Percentiles rank a stretch among this genome's conserved stretches.
Conservation (phyloP, 208 protist species). For the Naegleria gruberi region DNA sequence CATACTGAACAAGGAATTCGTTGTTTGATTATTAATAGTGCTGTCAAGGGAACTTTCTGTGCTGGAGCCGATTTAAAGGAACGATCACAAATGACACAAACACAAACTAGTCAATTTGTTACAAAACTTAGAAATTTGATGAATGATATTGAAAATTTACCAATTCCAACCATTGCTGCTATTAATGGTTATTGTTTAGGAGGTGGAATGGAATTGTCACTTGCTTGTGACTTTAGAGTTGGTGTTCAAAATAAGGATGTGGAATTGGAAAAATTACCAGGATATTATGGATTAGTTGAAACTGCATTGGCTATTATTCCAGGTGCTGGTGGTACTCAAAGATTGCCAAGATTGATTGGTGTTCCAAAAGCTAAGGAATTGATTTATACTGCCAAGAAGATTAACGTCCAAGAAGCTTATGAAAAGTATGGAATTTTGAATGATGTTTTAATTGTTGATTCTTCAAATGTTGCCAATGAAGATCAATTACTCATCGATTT, state of each 20-base stretch:
- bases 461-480: neutral
- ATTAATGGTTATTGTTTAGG: conserved; percentile 53
- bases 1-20: neutral
- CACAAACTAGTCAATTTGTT: conserved; percentile 60
- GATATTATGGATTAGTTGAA: conserved; percentile 65
- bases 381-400: conserved; percentile 64
- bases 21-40: neutral
- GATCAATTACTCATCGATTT: neutral
- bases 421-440: conserved; percentile 62
- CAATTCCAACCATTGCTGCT: conserved; percentile 35
- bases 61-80: conserved; percentile 39
- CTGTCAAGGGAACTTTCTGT: conserved; percentile 25
- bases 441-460: conserved; percentile 38
- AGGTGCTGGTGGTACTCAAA: conserved; percentile 74
- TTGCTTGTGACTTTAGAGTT: conserved; percentile 40
- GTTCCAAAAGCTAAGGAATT: conserved; percentile 67
- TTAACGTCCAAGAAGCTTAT: conserved; percentile 49
- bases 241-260: conserved; percentile 39
- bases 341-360: conserved; percentile 64
- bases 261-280: conserved; percentile 38
- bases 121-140: conserved; percentile 57
- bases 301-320: conserved; percentile 79
- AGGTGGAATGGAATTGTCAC: conserved; percentile 48
- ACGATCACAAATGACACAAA: conserved; percentile 37
- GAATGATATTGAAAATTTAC: conserved; percentile 62